phyloP scores from a whole-genome alignment of 257 asterid genomes.

The Solanum sitiens region DNA sequence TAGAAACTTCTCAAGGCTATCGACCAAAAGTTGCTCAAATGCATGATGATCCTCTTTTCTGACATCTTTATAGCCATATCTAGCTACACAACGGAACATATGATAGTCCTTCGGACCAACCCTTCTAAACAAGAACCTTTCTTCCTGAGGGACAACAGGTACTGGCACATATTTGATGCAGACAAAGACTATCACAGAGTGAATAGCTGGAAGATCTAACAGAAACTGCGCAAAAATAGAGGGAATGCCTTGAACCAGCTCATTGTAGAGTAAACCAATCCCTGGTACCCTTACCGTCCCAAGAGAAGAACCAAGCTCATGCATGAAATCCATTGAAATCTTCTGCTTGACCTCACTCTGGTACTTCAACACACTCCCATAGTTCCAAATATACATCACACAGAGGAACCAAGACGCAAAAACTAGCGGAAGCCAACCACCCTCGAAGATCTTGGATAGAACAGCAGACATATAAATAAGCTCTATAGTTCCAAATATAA shows the following conservation, averaged over 20 bases:
- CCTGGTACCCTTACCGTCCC: conserved; percentile 90
- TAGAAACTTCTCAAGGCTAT: conserved; percentile 65
- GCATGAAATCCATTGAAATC: conserved; percentile 75
- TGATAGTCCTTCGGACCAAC: conserved; percentile 90
- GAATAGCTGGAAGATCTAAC: conserved; percentile 84
- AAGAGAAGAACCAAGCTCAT: conserved; percentile 75
- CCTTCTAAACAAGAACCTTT: conserved; percentile 74
- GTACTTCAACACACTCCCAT: conserved; percentile 83
- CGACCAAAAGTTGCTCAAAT: conserved; percentile 77
- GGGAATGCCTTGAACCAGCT: conserved; percentile 89
- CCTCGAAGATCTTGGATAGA: conserved; percentile 70
- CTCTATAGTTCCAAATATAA: conserved; percentile 67
- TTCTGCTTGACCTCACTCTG: conserved; percentile 73
- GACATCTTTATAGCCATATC: conserved; percentile 90
- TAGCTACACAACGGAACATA: conserved; percentile 85
- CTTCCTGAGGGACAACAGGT: conserved; percentile 87
- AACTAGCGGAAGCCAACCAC: conserved; percentile 97
- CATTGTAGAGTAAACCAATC: conserved; percentile 80
- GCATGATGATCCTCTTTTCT: conserved; percentile 82
- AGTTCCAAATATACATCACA: conserved; percentile 86
- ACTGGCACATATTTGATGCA: conserved; percentile 89
- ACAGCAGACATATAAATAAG: conserved; percentile 71
- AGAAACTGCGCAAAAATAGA: conserved; percentile 74
- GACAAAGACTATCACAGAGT: conserved; percentile 70
- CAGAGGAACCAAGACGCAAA: conserved; percentile 77